Base-by-base conservation (phyloP, 1,139 yeast species). In the Pichiaceae sp. region DNA sequence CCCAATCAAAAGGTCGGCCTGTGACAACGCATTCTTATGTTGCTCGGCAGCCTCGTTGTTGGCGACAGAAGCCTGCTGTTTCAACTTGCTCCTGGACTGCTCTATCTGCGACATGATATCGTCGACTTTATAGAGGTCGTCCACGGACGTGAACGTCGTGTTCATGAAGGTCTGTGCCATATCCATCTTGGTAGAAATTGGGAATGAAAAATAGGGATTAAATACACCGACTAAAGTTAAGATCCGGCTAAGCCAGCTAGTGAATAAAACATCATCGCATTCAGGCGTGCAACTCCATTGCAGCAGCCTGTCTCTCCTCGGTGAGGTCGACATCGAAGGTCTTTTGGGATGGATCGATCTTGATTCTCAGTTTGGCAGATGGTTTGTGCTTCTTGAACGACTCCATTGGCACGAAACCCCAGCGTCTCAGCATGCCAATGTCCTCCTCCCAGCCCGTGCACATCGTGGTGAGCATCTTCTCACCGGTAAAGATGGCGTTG, bases 381-480 rank as follows among this genome's bases (percentile, higher is more conserved):
- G 45, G 42, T 17, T 15, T 30, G 19, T 39, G 32, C 25, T 45
- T 42, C 6, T 40, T 50, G 44, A 72, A 73, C 43, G 79, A 69
- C 54, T 73, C 65, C 84, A 81, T 75, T 28, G 87, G 86, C 44
- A 57, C 63, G 48, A 80, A 56, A 0, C 93, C 93, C 91, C 91
- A 82, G 48, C 70, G 72, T 3, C 58, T 56, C 29, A 82, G 61
- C 85, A 82, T 75, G 8, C 59, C 68, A 45, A 70, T 78, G 54
- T 82, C 93, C 53, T 81, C 91, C 35, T 81, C 86, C 91, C 91
- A 82, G 3, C 87, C 89, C 45, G 76, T 78, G 54, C 93, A 82
- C 78, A 78, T 76, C 3, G 93, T 82, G 3, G 93, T 82, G 43
- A 82, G 61, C 91, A 82, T 82, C 48, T 72, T 76, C 56, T 82